phyloP scores from a whole-genome alignment of 768 basidiomycete genomes.

The Glaciozyma antarctica region DNA sequence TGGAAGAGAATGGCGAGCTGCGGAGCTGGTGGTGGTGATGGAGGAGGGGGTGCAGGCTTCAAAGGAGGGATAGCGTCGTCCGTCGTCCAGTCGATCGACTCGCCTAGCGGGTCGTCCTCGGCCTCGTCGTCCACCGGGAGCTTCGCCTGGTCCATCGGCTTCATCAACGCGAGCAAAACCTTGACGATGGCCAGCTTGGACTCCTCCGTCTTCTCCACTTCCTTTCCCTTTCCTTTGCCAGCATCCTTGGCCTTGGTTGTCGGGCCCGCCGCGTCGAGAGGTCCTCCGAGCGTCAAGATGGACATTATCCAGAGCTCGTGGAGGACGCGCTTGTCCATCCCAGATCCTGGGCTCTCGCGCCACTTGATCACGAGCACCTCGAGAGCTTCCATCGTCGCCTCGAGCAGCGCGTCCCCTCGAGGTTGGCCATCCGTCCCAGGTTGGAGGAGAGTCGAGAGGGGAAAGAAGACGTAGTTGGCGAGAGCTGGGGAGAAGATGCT shows the following conservation, averaged over 20 bases:
- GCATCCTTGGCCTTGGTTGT: conserved; percentile 31
- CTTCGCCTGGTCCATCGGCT: conserved; percentile 35
- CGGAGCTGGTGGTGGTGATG: background rate
- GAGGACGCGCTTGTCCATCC: conserved; percentile 24
- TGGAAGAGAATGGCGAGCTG: conserved; percentile 66
- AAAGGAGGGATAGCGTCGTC: conserved; percentile 1
- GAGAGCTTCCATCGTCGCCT: conserved; percentile 42
- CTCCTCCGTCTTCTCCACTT: conserved; percentile 60
- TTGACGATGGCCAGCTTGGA: conserved; percentile 63
- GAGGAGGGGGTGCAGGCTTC: background rate
- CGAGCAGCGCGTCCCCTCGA: conserved; percentile 60
- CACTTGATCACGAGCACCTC: conserved; percentile 56
- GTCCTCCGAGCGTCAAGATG: conserved; percentile 54
- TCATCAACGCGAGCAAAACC: conserved; percentile 59
- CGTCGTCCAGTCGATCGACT: conserved; percentile 13
- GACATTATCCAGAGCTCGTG: conserved; percentile 72
- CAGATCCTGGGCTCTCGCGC: conserved; percentile 39
- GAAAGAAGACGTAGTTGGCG: conserved; percentile 77
- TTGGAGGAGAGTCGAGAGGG: conserved; percentile 71
- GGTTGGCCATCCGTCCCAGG: conserved; percentile 62
- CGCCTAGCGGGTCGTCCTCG: conserved; percentile 37
- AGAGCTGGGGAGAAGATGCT: conserved; percentile 49
- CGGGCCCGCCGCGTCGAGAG: conserved; percentile 42
- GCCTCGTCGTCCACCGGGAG: conserved; percentile 37
- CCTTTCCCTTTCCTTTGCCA: conserved; percentile 56